Evolutionary conservation across 2,329 filamentous ascomycete genomes (phyloP).

Genomic region (Monosporascus sp.): DNA sequence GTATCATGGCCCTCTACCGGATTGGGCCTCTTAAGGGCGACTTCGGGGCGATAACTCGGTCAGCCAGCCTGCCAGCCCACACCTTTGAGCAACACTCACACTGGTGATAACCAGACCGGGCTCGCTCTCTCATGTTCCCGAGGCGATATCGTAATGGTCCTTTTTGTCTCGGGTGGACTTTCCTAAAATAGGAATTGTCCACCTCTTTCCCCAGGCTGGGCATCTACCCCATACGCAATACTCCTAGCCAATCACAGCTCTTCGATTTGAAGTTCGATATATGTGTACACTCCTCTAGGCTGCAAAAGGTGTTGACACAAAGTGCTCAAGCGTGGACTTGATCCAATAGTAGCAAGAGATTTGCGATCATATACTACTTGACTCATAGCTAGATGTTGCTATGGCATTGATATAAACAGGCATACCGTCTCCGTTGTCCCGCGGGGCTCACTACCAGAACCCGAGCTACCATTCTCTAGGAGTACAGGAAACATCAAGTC

Average conservation of each 20-base stretch:
- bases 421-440: not conserved
- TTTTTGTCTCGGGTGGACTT: constrained; percentile 18
- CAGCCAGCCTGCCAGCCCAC: not conserved
- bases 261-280: constrained; percentile 9
- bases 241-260: constrained; percentile 8
- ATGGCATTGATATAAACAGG: constrained; percentile 3
- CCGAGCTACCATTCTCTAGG: too few relatives aligned
- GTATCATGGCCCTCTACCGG: too few relatives aligned
- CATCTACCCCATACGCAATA: constrained; percentile 1
- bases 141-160: not conserved
- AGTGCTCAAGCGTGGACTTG: constrained; percentile 1
- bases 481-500: too few relatives aligned
- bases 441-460: not conserved
- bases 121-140: not conserved
- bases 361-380: constrained; percentile 5
- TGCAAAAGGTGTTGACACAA: not conserved
- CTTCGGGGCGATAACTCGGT: constrained; percentile 4
- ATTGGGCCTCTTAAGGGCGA: not conserved
- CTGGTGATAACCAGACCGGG: too few relatives aligned
- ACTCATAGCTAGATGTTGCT: not conserved
- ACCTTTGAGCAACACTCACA: not conserved
- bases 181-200: constrained; percentile 10
- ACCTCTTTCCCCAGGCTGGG: constrained; percentile 1
- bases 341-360: not conserved
- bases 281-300: not conserved